phyloP scores from a whole-genome alignment of 192 early-diverging fungal species.

The Backusella tuberculispora region DNA sequence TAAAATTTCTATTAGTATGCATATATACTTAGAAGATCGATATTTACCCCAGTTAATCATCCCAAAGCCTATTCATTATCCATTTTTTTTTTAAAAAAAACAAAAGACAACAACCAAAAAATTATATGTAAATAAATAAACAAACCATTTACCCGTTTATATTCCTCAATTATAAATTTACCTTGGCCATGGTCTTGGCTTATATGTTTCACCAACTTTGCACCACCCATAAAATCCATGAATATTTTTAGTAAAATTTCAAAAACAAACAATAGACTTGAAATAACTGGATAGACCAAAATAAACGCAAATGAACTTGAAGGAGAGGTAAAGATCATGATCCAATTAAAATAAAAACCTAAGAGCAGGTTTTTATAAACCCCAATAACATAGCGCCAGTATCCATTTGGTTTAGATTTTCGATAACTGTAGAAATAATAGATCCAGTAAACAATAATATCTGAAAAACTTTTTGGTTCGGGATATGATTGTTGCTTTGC shows the following conservation, averaged over 20 bases:
- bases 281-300: constrained; percentile 35
- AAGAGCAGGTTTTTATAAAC: constrained; percentile 36
- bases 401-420: constrained; percentile 9
- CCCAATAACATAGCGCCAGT: constrained; percentile 8
- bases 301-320: constrained; percentile 37
- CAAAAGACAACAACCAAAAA: not conserved
- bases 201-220: constrained; percentile 20
- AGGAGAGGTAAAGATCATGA: constrained; percentile 38
- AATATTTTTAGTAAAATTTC: constrained; percentile 40
- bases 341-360: constrained; percentile 44
- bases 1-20: not conserved
- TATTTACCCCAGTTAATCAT: constrained; percentile 48
- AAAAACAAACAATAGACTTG: constrained; percentile 28
- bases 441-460: not conserved
- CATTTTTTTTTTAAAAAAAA: not conserved
- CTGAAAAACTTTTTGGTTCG: not conserved
- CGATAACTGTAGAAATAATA: not conserved
- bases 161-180: not conserved
- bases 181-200: constrained; percentile 36
- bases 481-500: not conserved
- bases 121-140: not conserved
- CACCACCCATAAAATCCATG: constrained; percentile 36
- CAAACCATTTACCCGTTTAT: not conserved
- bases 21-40: not conserved
- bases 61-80: constrained; percentile 31